Evolutionary conservation across 805 yeast genomes (phyloP).

Genomic region (Metschnikowia cubensis): DNA sequence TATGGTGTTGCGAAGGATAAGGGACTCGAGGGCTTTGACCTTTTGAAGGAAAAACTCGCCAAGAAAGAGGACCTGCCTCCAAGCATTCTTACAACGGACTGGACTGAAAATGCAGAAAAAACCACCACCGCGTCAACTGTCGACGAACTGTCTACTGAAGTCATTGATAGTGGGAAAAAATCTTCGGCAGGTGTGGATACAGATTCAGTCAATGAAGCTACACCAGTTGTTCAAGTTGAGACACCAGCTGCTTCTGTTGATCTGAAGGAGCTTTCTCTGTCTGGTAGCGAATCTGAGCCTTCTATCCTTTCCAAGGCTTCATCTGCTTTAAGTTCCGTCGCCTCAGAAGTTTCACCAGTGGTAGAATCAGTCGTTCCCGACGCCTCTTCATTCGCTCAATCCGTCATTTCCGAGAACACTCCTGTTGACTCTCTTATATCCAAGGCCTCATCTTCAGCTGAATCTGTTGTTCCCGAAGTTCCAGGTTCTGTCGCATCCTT

Average conservation of each 20-base stretch:
- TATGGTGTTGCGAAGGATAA: constrained; percentile 14
- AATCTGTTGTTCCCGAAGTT: constrained; percentile 15
- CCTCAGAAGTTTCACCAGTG: neutral
- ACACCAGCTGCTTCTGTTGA: neutral
- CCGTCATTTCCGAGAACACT: neutral
- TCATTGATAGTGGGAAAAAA: constrained; percentile 11
- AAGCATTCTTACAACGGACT: neutral
- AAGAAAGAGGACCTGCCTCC: constrained; percentile 21
- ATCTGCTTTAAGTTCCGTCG: neutral
- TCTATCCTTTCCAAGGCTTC: neutral
- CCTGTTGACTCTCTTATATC: neutral
- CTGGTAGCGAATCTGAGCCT: neutral
- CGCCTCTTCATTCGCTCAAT: constrained; percentile 2
- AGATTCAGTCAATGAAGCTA: constrained; percentile 11
- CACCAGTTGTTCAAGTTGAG: neutral
- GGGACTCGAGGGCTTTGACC: constrained; percentile 16
- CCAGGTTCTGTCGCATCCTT: neutral
- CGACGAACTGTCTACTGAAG: constrained; percentile 9
- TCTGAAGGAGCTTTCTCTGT: neutral
- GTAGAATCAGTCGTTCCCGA: neutral
- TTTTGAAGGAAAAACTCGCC: constrained; percentile 28
- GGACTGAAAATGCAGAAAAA: constrained; percentile 3
- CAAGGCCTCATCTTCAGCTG: constrained; percentile 3
- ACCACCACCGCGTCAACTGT: constrained; percentile 7
- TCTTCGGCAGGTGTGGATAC: constrained; percentile 9